phyloP scores from a whole-genome alignment of 169 alveolate species.

The Eimeria falciformis region DNA sequence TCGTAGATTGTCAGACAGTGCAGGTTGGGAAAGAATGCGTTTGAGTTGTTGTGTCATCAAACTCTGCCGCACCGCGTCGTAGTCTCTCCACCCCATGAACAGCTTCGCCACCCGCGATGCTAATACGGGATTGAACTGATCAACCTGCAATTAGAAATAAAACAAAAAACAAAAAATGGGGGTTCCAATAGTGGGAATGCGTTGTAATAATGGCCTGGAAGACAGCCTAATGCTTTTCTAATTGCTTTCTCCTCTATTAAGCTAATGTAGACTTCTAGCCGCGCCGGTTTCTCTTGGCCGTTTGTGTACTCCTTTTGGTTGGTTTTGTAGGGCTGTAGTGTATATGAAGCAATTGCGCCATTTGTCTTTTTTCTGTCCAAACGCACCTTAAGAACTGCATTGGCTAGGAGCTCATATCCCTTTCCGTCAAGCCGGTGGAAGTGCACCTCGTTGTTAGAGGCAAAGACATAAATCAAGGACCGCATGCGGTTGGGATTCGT shows the following conservation, averaged over 20 bases:
- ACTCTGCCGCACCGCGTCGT: constrained; percentile 52
- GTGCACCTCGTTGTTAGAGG: constrained; percentile 20
- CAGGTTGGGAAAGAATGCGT: constrained; percentile 30
- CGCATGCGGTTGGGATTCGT: constrained; percentile 79
- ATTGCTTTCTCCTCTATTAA: too few species aligned
- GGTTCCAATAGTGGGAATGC: too few species aligned
- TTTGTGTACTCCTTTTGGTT: too few species aligned
- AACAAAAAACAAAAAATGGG: background rate
- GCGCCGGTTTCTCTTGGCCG: too few species aligned
- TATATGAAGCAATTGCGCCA: too few species aligned
- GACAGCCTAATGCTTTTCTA: too few species aligned
- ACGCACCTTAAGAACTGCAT: constrained; percentile 48
- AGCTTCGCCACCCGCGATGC: constrained; percentile 65
- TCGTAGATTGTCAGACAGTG: constrained; percentile 38
- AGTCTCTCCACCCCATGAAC: constrained; percentile 58
- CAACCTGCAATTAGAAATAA: constrained; percentile 41
- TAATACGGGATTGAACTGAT: constrained; percentile 64
- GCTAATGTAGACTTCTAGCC: too few species aligned
- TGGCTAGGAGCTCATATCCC: constrained; percentile 78
- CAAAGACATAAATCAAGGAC: constrained; percentile 33
- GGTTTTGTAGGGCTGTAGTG: too few species aligned
- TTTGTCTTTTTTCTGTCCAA: too few species aligned
- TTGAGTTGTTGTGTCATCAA: constrained; percentile 60
- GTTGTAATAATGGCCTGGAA: too few species aligned
- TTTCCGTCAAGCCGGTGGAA: constrained; percentile 74